A percentile compares a stretch with the other conserved stretches of the same genome.
Evolutionary conservation across 345 rosid species (phyloP).

Genomic region (Corchorus olitorius): DNA sequence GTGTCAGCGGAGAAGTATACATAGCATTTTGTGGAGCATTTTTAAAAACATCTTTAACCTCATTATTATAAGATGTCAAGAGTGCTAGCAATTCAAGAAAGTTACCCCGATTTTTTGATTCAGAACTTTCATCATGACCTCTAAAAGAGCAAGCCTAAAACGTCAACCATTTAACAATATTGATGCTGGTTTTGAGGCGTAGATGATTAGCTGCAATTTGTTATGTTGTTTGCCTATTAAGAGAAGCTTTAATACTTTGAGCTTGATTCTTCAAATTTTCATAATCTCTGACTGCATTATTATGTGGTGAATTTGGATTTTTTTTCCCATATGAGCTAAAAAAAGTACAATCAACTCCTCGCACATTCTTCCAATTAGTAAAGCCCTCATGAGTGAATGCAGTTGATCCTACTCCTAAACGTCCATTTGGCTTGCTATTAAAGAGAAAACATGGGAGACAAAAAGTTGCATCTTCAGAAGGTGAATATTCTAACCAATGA

Average conservation of each 20-base stretch:
- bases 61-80: neutral
- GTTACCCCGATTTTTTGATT: neutral
- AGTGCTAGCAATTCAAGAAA: neutral
- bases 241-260: neutral
- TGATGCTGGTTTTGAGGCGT: neutral
- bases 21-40: conserved; percentile 11
- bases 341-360: neutral
- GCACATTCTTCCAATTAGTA: neutral
- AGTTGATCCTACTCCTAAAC: too few species aligned
- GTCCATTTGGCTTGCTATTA: too few species aligned
- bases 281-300: neutral
- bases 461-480: too few species aligned
- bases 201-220: neutral
- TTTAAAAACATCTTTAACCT: conserved; percentile 6
- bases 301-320: neutral
- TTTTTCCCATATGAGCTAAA: neutral
- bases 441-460: too few species aligned
- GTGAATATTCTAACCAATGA: too few species aligned
- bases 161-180: neutral
- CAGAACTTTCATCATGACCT: conserved; percentile 8
- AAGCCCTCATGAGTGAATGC: neutral
- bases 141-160: conserved; percentile 10
- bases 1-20: neutral
- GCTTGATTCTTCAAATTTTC: neutral
- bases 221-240: neutral